These are phyloP conservation scores for Didymella lethalis DNA, from an alignment of 2,329 filamentous ascomycete genomes.

Conservation along the genomic window DNA sequence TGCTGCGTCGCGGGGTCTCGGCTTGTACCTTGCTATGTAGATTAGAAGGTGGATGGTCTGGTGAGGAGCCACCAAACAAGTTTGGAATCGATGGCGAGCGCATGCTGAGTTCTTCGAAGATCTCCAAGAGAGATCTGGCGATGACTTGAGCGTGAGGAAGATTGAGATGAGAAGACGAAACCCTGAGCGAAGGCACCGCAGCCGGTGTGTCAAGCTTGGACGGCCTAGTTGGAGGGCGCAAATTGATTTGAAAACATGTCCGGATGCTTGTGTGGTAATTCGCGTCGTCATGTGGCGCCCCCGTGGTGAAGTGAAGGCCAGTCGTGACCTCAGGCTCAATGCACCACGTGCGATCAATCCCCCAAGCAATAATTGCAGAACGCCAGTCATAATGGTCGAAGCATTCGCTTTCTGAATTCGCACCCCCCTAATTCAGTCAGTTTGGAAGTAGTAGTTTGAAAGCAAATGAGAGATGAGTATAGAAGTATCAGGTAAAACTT, in stretches of 20 bases:
- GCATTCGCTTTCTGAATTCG: not conserved
- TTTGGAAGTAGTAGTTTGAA: too few relatives aligned
- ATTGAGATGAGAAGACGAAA: not conserved
- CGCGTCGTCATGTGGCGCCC: not conserved
- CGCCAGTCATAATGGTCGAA: too few relatives aligned
- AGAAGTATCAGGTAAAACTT: not conserved
- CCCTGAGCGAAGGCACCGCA: not conserved
- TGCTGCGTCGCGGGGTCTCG: slow-evolving; percentile 7
- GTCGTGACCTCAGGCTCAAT: not conserved
- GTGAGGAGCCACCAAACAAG: not conserved
- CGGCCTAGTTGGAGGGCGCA: not conserved
- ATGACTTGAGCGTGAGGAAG: not conserved
- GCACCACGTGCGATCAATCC: not conserved
- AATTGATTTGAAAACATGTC: not conserved
- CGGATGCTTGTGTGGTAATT: not conserved
- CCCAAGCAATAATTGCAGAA: not conserved
- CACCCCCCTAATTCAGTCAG: not conserved
- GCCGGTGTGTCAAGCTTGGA: not conserved
- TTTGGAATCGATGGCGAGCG: slow-evolving; percentile 3
- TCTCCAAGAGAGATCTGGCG: not conserved
- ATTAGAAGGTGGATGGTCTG: not conserved
- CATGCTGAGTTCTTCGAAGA: not conserved
- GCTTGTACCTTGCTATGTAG: slow-evolving; percentile 6
- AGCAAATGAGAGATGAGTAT: not conserved
- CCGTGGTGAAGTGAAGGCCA: slow-evolving; percentile 13